Evolutionary conservation across 2,329 filamentous ascomycete genomes (phyloP), one percentile per base, ranked within the genome.

Genomic region (Grosmannia penicillata): DNA sequence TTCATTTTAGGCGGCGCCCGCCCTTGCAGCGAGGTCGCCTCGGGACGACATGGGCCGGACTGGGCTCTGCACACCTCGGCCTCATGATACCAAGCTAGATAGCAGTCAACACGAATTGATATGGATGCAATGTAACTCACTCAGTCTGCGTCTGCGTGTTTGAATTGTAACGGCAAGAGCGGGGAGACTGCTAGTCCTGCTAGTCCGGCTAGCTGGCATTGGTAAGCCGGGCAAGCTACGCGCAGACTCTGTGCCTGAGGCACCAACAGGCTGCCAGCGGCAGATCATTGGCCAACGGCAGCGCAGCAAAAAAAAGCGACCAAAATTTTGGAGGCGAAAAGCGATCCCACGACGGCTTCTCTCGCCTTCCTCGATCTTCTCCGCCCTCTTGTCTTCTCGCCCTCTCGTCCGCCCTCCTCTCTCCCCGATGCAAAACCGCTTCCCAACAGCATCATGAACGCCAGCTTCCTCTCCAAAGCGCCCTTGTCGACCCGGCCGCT

Each of bases 391-490:
- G 5, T 13, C 18, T 10, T 14, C 6, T 27, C 26, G n/a, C 26
- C 6, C 26, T 21, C 19, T 14, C 24, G n/a, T 26, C 3, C n/a
- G n/a, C 4, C 14, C 8, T 18, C 18, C 33, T 21, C 4, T 15
- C 24, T 28, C 14, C 21, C 9, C 9, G 14, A 34, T 34, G 32
- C 21, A 21, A 24, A 13, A 24, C 21, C n/a, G 21, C 6, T 8
- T n/a, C 6, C 10, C 32, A 13, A 34, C 13, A 15, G 8, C 38
- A 40, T 23, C 42, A 58, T 59, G 55, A 56, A 52, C 47, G 45
- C 55, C 29, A 53, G 47, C 41, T 48, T 58, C 38, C 39, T 58
- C 22, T 49, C 53, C 28, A 56, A 55, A 48, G 53, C 53, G n/a
- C 51, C 47, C 24, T 41, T 56, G 27, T 51, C 56, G 37, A 48